Base-by-base conservation (phyloP, 2,329 filamentous ascomycete species). In the Cladophialophora exuberans region DNA sequence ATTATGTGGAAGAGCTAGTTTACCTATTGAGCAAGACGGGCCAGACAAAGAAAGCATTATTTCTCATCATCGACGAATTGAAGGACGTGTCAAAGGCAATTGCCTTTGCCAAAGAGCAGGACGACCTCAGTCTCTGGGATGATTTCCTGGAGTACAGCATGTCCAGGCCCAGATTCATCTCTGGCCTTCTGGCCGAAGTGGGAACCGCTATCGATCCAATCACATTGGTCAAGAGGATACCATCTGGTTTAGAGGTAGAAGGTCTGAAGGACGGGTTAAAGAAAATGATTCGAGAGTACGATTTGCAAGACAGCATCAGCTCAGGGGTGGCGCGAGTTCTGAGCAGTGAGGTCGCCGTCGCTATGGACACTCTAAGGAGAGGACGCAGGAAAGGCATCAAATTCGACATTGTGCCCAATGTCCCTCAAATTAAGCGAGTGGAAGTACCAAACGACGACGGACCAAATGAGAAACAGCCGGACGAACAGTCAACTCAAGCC, bases 131-230 rank as follows among this genome's bases (percentile, higher is more conserved):
- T 64, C 80, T 99, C 0, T 99, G 94, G 94, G 89, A 96, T 61
- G 92, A 97, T 66, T 79, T 99, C 6, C 82, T 99, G 4, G 85
- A 93, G 64, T 97, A 97, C 71, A 93, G 89, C 57, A 97, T 99
- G 94, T 91, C 97, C 73, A 96, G 97, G 68, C 94, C 94, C 1
- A 84, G 84, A 35, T 99, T 99, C 73, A 97, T 99, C 63, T 87
- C 90, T 10, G 92, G 89, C 0, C 77, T 99, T 3, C 83, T 99
- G 0, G 90, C 96, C 66, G 90, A 97, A 73, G 93, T 96, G 1
- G 94, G 94, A 30, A 97, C 92, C 1, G 85, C 90, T 1, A 94
- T 99, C 66, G 87, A 97, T 66, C 94, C 94, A 0, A 93, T 97
- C 59, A 88, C 87, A 13, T 83, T 99, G 3, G 90, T 99, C 4